Percentiles rank a stretch among this genome's conserved stretches.
Conservation (phyloP, 1,284 basidiomycete genomes). For the Rhodotorula sp. region DNA sequence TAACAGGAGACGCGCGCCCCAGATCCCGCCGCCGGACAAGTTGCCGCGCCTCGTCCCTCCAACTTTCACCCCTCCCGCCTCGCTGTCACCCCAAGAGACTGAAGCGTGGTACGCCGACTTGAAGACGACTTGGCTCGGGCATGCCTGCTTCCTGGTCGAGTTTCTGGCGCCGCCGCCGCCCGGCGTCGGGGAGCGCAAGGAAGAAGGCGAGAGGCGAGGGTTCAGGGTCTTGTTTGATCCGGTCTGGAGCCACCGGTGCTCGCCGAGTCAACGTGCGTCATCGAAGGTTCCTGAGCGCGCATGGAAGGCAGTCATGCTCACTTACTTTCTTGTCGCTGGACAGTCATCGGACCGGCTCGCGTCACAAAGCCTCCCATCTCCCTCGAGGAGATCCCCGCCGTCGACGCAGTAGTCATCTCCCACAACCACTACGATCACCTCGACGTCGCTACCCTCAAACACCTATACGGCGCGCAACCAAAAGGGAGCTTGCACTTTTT, state of each 20-base stretch:
- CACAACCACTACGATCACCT: conserved; percentile 52
- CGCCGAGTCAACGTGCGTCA: conserved; percentile 54
- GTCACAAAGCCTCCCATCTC: conserved; percentile 62
- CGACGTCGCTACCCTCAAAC: conserved; percentile 59
- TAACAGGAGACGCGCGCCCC: neutral
- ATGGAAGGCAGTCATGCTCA: neutral
- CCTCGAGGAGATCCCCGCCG: conserved; percentile 61
- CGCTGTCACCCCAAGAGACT: conserved; percentile 3
- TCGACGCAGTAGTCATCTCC: conserved; percentile 65
- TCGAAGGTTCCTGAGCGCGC: neutral
- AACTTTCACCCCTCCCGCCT: conserved; percentile 11
- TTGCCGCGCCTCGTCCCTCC: conserved; percentile 34
- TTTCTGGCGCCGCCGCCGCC: conserved; percentile 52
- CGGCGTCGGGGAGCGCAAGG: neutral
- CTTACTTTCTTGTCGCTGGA: too few species aligned
- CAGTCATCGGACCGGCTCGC: conserved; percentile 58
- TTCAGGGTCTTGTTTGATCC: conserved; percentile 67
- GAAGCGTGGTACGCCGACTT: conserved; percentile 49
- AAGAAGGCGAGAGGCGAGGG: conserved; percentile 38
- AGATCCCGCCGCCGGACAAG: conserved; percentile 35
- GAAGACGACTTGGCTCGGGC: conserved; percentile 66
- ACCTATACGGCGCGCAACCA: conserved; percentile 49
- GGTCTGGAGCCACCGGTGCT: conserved; percentile 64
- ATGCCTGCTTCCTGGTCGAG: conserved; percentile 70
- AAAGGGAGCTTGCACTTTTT: conserved; percentile 55